Conservation (phyloP, 169 alveolate species). For the Cryptosporidium felis region DNA sequence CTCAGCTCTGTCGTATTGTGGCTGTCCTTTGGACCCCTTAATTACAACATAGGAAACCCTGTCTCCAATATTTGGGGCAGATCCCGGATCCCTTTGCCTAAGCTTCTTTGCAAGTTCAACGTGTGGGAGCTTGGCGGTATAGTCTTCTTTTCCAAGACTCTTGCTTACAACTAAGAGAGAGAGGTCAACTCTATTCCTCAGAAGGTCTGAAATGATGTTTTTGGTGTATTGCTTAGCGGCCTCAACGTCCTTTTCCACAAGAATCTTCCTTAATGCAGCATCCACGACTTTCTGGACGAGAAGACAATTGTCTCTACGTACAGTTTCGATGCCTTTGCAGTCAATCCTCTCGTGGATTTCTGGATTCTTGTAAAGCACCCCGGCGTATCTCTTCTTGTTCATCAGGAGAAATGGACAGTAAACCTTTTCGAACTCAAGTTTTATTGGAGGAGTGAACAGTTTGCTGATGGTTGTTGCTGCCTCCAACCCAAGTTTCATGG, state of each 20-base stretch:
- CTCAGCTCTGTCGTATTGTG: slow-evolving; percentile 97
- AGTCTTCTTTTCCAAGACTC: slow-evolving; percentile 92
- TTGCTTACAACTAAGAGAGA: slow-evolving; percentile 96
- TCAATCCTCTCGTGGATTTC: slow-evolving; percentile 95
- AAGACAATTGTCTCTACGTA: slow-evolving; percentile 97
- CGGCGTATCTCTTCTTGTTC: slow-evolving; percentile 98
- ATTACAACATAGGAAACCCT: slow-evolving; percentile 95
- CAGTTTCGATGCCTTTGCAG: slow-evolving; percentile 96
- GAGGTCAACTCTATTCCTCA: slow-evolving; percentile 96
- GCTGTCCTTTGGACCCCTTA: slow-evolving; percentile 93
- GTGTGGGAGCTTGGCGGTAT: slow-evolving; percentile 96
- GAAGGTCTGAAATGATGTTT: slow-evolving; percentile 86
- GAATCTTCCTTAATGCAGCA: slow-evolving; percentile 87
- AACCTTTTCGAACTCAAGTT: slow-evolving; percentile 97
- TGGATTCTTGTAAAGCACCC: slow-evolving; percentile 91
- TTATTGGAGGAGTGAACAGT: slow-evolving; percentile 91
- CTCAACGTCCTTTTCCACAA: slow-evolving; percentile 89
- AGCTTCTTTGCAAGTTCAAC: slow-evolving; percentile 98
- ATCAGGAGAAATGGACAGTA: slow-evolving; percentile 95
- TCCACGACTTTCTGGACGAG: slow-evolving; percentile 95
- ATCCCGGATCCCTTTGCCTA: slow-evolving; percentile 93
- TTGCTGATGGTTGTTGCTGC: slow-evolving; percentile 92
- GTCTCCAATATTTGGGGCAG: slow-evolving; percentile 98
- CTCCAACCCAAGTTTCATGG: slow-evolving; percentile 91
- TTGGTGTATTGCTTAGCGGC: slow-evolving; percentile 90